Percentiles rank a stretch among this genome's conserved stretches.
These are phyloP conservation scores for Jacaranda mimosifolia DNA, from an alignment of 257 asterid species.

Conservation along the genomic window DNA sequence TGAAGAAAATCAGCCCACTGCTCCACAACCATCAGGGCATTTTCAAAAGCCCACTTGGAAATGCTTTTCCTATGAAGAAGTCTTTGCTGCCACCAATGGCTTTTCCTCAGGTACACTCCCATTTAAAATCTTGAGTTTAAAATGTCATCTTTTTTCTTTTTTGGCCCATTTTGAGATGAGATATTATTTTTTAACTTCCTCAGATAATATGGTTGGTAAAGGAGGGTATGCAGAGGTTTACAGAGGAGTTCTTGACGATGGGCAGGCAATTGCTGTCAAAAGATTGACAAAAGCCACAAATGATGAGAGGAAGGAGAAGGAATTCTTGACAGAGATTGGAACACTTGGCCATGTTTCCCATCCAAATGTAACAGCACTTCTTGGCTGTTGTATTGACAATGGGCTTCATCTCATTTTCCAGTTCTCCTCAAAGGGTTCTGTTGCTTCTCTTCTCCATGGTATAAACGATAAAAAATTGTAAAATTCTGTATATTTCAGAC, in stretches of 20 bases:
- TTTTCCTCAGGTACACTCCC: constrained; percentile 67
- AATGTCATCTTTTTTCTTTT: not conserved
- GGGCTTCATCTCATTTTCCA: constrained; percentile 93
- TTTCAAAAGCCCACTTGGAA: constrained; percentile 79
- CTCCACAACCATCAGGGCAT: constrained; percentile 39
- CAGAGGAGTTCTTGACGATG: constrained; percentile 79
- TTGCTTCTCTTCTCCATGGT: constrained; percentile 94
- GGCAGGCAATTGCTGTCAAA: constrained; percentile 88
- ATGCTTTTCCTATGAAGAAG: constrained; percentile 82
- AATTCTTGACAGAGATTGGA: constrained; percentile 87
- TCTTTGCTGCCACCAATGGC: constrained; percentile 79
- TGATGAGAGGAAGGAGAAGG: constrained; percentile 93
- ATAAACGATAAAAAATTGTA: not conserved
- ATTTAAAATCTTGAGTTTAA: not conserved
- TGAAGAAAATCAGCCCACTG: constrained; percentile 30
- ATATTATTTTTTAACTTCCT: not conserved
- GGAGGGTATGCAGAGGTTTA: constrained; percentile 99
- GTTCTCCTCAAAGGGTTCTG: constrained; percentile 90
- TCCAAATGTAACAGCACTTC: constrained; percentile 74
- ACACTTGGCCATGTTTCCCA: constrained; percentile 90
- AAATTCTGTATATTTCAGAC: not conserved
- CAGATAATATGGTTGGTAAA: constrained; percentile 88
- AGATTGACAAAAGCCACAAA: constrained; percentile 64
- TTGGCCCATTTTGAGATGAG: not conserved
- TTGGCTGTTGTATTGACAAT: constrained; percentile 89